Evolutionary conservation across 2,329 filamentous ascomycete genomes (phyloP), one percentile per base, ranked within the genome.

Genomic region (Volutella citrinella): DNA sequence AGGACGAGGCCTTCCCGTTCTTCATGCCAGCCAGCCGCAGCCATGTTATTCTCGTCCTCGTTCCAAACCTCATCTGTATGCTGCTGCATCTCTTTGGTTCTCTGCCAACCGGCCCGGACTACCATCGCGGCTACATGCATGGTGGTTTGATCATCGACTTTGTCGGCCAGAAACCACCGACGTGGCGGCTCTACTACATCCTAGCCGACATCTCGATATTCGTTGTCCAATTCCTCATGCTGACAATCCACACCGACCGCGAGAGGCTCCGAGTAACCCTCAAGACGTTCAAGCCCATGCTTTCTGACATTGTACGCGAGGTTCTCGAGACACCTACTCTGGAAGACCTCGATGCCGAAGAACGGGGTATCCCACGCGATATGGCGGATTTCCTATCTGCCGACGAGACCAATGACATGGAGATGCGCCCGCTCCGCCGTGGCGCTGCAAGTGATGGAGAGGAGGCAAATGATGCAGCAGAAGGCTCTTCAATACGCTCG

Each of bases 141-240:
- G 81, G 81, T 16, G 81, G 81, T 20, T 65, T 84, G 31, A 67
- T 84, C 16, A 72, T 84, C 47, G 81, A 85, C 51, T 80, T 85
- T 46, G 69, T 85, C 46, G 81, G 81, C 11, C 80, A 85, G 55
- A 74, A 72, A 45, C 76, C 79, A 5, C 76, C 80, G 3, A 68
- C 70, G 3, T 80, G 76, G 16, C 70, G 69, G 43, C 49, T 76
- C 12, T 69, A 73, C 31, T 69, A 82, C 27, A 44, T 83, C 6
- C 49, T 74, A 3, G 57, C 78, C 26, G 81, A 85, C 54, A 16
- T 74, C 7, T 48, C 76, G 19, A 67, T 84, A 7, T 49, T 83
- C 23, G 60, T 56, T 3, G 48, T 82, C 11, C 81, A 85, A 55
- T 77, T 76, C 43, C 55, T 82, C 26, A 82, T 84, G 79, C 57